phyloP scores from a whole-genome alignment of 768 basidiomycete genomes.

The Tephrocybe sp. region DNA sequence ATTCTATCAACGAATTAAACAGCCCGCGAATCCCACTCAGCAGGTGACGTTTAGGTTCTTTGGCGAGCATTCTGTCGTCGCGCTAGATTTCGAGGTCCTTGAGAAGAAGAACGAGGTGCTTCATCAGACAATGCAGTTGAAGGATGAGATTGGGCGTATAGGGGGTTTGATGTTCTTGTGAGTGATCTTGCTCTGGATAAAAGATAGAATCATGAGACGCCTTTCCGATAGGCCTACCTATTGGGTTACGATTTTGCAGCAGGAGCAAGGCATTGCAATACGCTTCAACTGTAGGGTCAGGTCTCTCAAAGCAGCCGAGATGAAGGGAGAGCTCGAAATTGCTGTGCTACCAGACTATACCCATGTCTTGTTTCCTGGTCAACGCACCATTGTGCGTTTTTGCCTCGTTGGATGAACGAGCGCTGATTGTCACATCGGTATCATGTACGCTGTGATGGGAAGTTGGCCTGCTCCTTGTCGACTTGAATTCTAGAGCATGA shows the following conservation, averaged over 20 bases:
- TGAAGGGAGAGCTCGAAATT: conserved; percentile 58
- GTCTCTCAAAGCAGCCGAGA: conserved; percentile 24
- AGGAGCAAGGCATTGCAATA: conserved; percentile 26
- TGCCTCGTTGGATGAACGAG: conserved; percentile 40
- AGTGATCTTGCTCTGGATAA: conserved; percentile 4
- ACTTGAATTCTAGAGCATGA: too few species aligned
- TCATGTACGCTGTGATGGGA: too few species aligned
- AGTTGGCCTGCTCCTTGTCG: too few species aligned
- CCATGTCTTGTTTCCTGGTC: conserved; percentile 51
- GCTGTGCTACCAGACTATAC: conserved; percentile 50
- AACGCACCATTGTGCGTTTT: conserved; percentile 52
- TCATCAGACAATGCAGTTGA: conserved; percentile 25
- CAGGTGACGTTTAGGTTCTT: conserved; percentile 41
- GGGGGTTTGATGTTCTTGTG: conserved; percentile 36
- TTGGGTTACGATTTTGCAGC: conserved; percentile 28
- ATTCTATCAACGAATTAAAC: conserved; percentile 28
- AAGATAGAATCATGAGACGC: not conserved
- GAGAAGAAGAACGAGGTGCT: conserved; percentile 28
- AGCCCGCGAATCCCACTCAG: not conserved
- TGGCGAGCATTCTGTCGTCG: conserved; percentile 49
- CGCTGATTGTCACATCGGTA: too few species aligned
- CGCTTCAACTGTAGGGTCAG: conserved; percentile 30
- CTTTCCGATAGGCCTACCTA: conserved; percentile 23
- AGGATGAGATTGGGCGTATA: conserved; percentile 29
- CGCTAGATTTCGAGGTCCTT: conserved; percentile 34